Percentiles rank a stretch among this genome's conserved stretches.
These are phyloP conservation scores for Medicago lupulina DNA, from an alignment of 306 rosid species.

Conservation along the genomic window DNA sequence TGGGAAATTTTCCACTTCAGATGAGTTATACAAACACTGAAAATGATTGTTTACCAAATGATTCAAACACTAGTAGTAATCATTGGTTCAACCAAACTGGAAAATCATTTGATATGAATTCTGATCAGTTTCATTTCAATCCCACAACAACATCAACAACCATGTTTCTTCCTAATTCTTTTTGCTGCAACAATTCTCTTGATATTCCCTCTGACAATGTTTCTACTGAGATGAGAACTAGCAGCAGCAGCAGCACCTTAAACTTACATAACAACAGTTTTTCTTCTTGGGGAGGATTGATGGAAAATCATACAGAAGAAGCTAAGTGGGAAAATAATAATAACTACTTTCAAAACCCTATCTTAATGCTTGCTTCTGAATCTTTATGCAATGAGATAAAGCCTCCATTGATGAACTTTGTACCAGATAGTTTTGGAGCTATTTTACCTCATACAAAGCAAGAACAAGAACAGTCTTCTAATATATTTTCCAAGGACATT, in stretches of 20 bases:
- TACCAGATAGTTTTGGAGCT: constrained; percentile 43
- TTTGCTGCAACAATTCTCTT: constrained; percentile 51
- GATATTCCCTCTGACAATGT: constrained; percentile 42
- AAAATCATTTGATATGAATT: constrained; percentile 52
- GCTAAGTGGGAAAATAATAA: constrained; percentile 46
- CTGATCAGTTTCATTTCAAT: constrained; percentile 48
- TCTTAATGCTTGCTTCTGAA: constrained; percentile 54
- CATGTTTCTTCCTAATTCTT: constrained; percentile 46
- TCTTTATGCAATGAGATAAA: constrained; percentile 53
- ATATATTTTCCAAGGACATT: constrained; percentile 49
- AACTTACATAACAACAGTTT: constrained; percentile 35
- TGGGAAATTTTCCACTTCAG: constrained; percentile 52
- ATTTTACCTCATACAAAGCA: constrained; percentile 48
- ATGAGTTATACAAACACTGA: constrained; percentile 48
- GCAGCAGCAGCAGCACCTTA: constrained; percentile 44
- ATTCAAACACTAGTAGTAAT: constrained; percentile 40
- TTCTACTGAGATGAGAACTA: constrained; percentile 16
- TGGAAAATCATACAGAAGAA: constrained; percentile 48
- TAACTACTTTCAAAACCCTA: constrained; percentile 52
- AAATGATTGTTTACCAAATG: constrained; percentile 29
- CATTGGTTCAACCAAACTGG: constrained; percentile 54
- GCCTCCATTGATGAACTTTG: constrained; percentile 46
- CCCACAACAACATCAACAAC: constrained; percentile 4
- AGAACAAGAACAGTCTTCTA: constrained; percentile 42
- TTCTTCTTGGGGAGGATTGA: constrained; percentile 51